These are phyloP conservation scores for Agaricus bisporus DNA, from an alignment of 768 basidiomycete species.

Conservation along the genomic window DNA sequence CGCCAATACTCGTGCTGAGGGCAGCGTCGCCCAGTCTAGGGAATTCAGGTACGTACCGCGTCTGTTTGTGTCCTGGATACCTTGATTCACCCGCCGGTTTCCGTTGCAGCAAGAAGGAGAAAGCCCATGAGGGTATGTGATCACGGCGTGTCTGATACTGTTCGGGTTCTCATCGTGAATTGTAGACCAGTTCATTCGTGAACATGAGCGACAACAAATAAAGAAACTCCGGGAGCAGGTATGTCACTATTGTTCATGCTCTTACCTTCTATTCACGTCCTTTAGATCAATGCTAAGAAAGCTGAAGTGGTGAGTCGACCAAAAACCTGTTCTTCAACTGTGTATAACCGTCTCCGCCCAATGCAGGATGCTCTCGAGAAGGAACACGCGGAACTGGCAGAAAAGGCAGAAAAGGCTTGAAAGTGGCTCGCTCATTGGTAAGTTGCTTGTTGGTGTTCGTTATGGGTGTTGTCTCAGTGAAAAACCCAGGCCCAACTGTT, in stretches of 20 bases:
- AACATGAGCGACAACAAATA: slow-evolving; percentile 52
- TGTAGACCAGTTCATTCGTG: slow-evolving; percentile 58
- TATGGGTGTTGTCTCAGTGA: no score
- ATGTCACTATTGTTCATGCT: slow-evolving; percentile 13
- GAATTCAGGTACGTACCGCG: slow-evolving; percentile 49
- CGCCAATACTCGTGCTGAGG: slow-evolving; percentile 40
- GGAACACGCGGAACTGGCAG: slow-evolving; percentile 19
- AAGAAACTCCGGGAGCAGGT: slow-evolving; percentile 56
- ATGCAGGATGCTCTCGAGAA: slow-evolving; percentile 22
- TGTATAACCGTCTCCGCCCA: not conserved
- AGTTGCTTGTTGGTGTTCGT: not conserved
- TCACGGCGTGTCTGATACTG: not conserved
- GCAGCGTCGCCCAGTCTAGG: slow-evolving; percentile 54
- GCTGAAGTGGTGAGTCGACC: slow-evolving; percentile 24
- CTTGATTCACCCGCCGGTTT: not conserved
- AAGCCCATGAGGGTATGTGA: slow-evolving; percentile 48
- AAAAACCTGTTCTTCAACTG: not conserved
- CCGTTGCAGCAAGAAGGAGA: slow-evolving; percentile 59
- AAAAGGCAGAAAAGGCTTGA: slow-evolving; percentile 10
- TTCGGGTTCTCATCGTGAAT: not conserved
- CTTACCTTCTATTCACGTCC: not conserved
- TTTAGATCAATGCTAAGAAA: slow-evolving; percentile 30
- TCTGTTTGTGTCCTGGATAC: slow-evolving; percentile 14
- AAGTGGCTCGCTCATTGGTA: not conserved
- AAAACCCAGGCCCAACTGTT: not conserved